These are phyloP conservation scores for Pisolithus marmoratus DNA, from an alignment of 768 basidiomycete species.

Conservation along the genomic window DNA sequence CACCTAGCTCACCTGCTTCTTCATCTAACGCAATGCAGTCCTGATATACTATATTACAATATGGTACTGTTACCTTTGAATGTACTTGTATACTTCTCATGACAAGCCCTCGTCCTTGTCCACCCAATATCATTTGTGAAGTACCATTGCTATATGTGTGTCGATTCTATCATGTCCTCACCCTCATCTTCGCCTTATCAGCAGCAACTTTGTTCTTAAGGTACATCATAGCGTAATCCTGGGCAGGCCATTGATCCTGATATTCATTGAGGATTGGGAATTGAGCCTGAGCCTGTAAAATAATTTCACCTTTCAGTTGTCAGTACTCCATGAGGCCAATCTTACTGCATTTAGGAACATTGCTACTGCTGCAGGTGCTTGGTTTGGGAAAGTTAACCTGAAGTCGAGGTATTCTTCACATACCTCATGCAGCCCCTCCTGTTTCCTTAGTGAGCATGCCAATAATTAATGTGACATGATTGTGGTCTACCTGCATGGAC, in stretches of 20 bases:
- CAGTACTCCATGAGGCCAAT: neutral
- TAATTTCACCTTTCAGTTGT: neutral
- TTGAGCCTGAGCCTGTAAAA: neutral
- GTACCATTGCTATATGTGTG: too few species aligned
- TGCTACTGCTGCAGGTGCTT: neutral
- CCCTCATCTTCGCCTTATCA: neutral
- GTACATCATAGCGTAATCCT: neutral
- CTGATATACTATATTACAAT: too few species aligned
- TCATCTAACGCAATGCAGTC: too few species aligned
- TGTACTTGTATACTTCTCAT: too few species aligned
- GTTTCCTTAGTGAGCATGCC: neutral
- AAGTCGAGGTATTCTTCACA: constrained; percentile 1
- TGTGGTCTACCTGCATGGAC: neutral
- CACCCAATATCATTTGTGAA: too few species aligned
- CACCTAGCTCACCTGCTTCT: too few species aligned
- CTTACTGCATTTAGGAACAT: neutral
- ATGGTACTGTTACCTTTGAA: too few species aligned
- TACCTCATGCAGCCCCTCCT: neutral
- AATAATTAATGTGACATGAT: neutral
- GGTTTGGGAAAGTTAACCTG: neutral
- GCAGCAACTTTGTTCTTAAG: neutral
- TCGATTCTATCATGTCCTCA: too few species aligned
- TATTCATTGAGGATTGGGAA: neutral
- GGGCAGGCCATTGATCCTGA: neutral
- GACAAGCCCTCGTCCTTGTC: too few species aligned